These are phyloP conservation scores for Termitomyces sp. DNA, from an alignment of 768 basidiomycete species.

Conservation along the genomic window DNA sequence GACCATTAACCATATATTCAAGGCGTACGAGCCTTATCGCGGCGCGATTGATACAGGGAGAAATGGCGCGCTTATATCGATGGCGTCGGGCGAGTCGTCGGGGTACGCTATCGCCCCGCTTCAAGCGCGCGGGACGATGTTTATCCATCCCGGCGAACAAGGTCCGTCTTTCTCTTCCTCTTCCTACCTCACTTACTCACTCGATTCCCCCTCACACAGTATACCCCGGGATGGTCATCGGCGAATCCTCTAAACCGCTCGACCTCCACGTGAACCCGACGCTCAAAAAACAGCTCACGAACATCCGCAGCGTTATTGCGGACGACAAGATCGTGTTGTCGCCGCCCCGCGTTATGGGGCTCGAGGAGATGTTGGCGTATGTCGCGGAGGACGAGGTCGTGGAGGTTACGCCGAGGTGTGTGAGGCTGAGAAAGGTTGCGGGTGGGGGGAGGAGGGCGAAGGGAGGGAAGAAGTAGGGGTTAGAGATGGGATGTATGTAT, in stretches of 20 bases:
- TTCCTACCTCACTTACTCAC: not conserved
- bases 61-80: constrained; percentile 44
- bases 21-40: constrained; percentile 40
- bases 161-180: constrained; percentile 21
- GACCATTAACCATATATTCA: constrained; percentile 52
- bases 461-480: too few species aligned
- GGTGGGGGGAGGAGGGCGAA: constrained; percentile 26
- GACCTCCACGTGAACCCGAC: constrained; percentile 47
- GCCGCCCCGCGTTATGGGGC: constrained; percentile 37
- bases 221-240: constrained; percentile 50
- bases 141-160: constrained; percentile 39
- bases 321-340: constrained; percentile 48
- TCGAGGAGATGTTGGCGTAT: constrained; percentile 45
- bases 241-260: constrained; percentile 42
- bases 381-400: constrained; percentile 49
- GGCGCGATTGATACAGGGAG: constrained; percentile 44
- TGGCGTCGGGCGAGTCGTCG: constrained; percentile 41
- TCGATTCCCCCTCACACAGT: constrained; percentile 21
- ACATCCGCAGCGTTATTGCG: constrained; percentile 43
- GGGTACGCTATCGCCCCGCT: constrained; percentile 47
- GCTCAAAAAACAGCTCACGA: constrained; percentile 46
- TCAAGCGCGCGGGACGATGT: constrained; percentile 43
- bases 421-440: constrained; percentile 40
- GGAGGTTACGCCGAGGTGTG: constrained; percentile 40
- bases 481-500: too few species aligned